Evolutionary conservation across 345 rosid species (phyloP), one percentile per base, ranked within the genome.

Genomic region (Triadica sebifera): DNA sequence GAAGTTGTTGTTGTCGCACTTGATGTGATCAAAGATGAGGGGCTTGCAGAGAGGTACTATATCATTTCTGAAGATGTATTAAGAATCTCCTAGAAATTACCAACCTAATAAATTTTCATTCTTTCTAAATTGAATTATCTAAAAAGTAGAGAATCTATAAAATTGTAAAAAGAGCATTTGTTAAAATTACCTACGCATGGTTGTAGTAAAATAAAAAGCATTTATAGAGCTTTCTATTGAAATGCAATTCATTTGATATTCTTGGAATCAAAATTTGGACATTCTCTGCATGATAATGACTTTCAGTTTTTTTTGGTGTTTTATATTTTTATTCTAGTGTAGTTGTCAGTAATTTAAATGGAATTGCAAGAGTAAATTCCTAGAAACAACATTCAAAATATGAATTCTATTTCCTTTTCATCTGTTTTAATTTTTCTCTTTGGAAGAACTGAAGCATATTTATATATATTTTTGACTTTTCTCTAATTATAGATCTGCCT

Each of bases 1-100:
- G 91, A 91, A 49, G 98, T 92, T 70, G 93, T 97, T 68, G 82
- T 94, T 81, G 96, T 97, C 66, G 82, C 98, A 24, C 84, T 94
- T 58, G 92, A 93, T 58, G 98, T 93, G 41, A 84, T 93, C 63
- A 84, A 77, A 69, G 90, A 89, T 67, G 99, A 92, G 74, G 85
- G 84, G 74, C 98, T 93, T 53, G 90, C 85, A 0, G 92, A 85
- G 80, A 89, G 97, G 98, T 91, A 74, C 39, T 6, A 25, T n/a
- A 49, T 67, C 65, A 25, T 38, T 45, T 56, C 17, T 38, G 34
- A 47, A 45, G 17, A 57, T 60, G 8, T 37, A 67, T 56, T 5
- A 71, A 45, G 43, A 46, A 43, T 15, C 25, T 60, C 6, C 1
- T 6, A 16, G 22, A 13, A 67, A 49, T 24, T 12, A 67, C 37